Base-by-base conservation (phyloP, 1,284 basidiomycete genomes). In the Malassezia sp. region DNA sequence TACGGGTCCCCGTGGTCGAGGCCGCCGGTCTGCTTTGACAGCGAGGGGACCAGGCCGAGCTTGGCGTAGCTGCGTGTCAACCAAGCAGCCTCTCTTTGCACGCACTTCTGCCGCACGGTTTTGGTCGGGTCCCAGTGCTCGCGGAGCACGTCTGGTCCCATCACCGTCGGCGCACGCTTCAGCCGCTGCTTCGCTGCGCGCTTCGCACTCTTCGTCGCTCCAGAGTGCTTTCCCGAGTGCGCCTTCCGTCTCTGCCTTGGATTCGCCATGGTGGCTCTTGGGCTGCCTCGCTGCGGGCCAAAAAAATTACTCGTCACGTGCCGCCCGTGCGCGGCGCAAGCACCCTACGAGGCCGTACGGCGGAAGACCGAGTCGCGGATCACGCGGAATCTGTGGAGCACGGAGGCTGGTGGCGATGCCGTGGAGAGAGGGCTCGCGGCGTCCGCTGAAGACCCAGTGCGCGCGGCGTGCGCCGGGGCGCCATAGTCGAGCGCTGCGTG, bases 71-170 rank as follows among this genome's bases (percentile, higher is more conserved):
- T 89, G 68, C 38, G 35, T 5, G 3, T 15, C 36, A 8, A 29
- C 15, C 14, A 24, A 4, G 15, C 5, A 20, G 4, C n/a, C n/a
- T n/a, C n/a, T n/a, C n/a, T n/a, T 15, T 12, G 8, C 5, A 44
- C 82, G 65, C 67, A 91, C 88, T 95, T 96, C 78, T 95, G 90
- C 57, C 80, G 78, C 21, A 91, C 82, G 6, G 90, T 97, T 74
- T 86, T 87, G 52, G 75, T 77, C 59, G 79, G 80, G 71, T 93
- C 85, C 89, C 90, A 95, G 40, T 80, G 79, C 37, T 85, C 81
- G 65, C 85, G 84, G 45, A 95, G 74, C 14, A 79, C 75, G 67
- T 84, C 82, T 2, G 88, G 85, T 0, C 85, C 89, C 49, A 81
- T 79, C 51, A 95, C 81, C 11, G 82, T 83, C 23, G 67, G 61